These are phyloP conservation scores for Friedmanniomyces endolithicus DNA, from an alignment of 495 filamentous ascomycete species.

Conservation along the genomic window DNA sequence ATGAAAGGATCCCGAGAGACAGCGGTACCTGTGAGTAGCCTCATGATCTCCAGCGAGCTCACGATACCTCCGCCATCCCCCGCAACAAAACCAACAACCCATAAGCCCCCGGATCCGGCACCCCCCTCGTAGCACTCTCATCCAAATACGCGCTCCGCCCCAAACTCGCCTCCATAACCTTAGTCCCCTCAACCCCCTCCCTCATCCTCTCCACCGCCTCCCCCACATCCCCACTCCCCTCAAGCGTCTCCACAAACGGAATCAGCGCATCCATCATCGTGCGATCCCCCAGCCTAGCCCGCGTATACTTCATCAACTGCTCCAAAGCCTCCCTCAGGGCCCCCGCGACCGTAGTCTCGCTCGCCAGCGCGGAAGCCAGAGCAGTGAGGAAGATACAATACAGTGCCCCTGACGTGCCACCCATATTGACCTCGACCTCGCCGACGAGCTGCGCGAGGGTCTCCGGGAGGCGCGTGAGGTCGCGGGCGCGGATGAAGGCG, in stretches of 20 bases:
- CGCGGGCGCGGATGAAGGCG: conserved; percentile 15
- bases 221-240: conserved; percentile 5
- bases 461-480: conserved; percentile 17
- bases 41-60: no score
- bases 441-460: conserved; percentile 17
- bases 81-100: conserved; percentile 19
- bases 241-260: conserved; percentile 20
- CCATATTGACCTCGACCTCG: conserved; percentile 23
- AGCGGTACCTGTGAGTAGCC: no score
- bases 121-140: conserved; percentile 18
- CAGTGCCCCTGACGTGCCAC: conserved; percentile 21
- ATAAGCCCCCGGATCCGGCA: conserved; percentile 24
- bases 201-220: conserved; percentile 9
- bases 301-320: conserved; percentile 19
- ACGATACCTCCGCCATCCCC: conserved; percentile 12
- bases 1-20: no score
- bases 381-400: conserved; percentile 22
- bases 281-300: conserved; percentile 19
- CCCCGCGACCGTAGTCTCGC: conserved; percentile 1
- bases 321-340: conserved; percentile 16
- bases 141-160: conserved; percentile 20
- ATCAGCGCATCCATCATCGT: conserved; percentile 25
- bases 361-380: conserved; percentile 11
- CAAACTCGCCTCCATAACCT: conserved; percentile 21
- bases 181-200: conserved; percentile 21